Conservation (phyloP, 805 yeast genomes). For the Kuraishia molischiana region DNA sequence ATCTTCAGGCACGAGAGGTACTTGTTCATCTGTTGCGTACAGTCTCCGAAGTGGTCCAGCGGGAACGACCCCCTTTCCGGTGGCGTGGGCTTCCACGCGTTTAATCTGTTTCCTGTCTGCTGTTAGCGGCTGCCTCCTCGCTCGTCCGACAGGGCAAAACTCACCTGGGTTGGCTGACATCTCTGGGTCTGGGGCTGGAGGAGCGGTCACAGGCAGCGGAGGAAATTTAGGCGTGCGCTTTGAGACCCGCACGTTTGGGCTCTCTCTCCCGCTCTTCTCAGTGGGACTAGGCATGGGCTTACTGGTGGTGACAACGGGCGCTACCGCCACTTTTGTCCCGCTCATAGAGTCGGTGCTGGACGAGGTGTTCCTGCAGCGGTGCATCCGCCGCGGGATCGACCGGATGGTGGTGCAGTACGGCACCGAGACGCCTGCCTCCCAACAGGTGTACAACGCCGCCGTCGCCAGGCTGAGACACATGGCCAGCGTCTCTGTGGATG, state of each 20-base stretch:
- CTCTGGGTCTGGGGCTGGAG: neutral
- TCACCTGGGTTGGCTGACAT: constrained; percentile 4
- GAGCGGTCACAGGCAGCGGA: neutral
- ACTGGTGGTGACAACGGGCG: constrained; percentile 73
- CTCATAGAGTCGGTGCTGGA: constrained; percentile 38
- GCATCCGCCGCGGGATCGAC: constrained; percentile 27
- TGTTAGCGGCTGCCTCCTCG: neutral
- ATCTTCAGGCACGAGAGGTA: constrained; percentile 73
- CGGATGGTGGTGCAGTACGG: constrained; percentile 56
- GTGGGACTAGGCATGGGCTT: too few relatives aligned
- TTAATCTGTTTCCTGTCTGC: constrained; percentile 1
- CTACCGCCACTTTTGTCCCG: constrained; percentile 71
- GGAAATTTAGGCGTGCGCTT: too few relatives aligned
- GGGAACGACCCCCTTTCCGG: constrained; percentile 98
- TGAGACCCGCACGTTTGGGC: too few relatives aligned
- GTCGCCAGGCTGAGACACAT: neutral
- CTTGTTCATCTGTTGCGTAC: constrained; percentile 62
- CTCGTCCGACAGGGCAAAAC: neutral
- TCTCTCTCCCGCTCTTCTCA: too few relatives aligned
- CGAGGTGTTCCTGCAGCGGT: constrained; percentile 20
- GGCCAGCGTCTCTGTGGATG: neutral
- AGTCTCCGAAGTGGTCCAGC: constrained; percentile 79
- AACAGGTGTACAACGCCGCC: constrained; percentile 1
- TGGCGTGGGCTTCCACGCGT: constrained; percentile 53
- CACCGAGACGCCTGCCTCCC: constrained; percentile 3